These are phyloP conservation scores for Globisporangium takayamanum DNA, from an alignment of 352 stramenopile genomes.

Conservation along the genomic window DNA sequence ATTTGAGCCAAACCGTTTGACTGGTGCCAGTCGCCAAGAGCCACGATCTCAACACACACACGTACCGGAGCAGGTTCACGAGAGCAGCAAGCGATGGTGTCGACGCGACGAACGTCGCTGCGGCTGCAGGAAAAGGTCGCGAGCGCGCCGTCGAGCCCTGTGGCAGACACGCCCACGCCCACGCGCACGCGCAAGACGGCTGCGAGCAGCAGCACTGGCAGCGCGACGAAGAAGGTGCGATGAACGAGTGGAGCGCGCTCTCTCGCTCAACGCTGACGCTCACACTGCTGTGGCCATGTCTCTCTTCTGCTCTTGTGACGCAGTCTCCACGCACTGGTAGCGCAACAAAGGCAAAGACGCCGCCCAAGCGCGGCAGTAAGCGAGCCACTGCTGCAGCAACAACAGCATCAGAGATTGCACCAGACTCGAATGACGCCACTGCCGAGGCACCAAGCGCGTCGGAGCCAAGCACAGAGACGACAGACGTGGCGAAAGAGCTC, in stretches of 20 bases:
- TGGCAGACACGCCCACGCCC: conserved; percentile 4
- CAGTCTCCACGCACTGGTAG: conserved; percentile 11
- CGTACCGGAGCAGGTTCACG: background rate
- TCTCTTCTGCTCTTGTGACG: background rate
- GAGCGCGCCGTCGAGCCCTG: conserved; percentile 7
- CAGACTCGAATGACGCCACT: background rate
- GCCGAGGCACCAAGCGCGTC: background rate
- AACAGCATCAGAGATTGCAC: background rate
- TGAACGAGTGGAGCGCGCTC: background rate
- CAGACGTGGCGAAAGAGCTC: conserved; percentile 5
- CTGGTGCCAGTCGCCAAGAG: background rate
- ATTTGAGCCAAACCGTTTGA: conserved; percentile 1
- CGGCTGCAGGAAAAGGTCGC: conserved; percentile 48
- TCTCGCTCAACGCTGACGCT: too few species aligned
- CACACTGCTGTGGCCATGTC: background rate
- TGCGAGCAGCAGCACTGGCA: background rate
- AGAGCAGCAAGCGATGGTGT: conserved; percentile 34
- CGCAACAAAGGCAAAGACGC: conserved; percentile 9
- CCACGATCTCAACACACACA: background rate
- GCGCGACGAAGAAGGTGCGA: conserved; percentile 14
- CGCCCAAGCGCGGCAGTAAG: conserved; percentile 3
- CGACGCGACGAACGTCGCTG: conserved; percentile 49
- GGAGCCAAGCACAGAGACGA: background rate
- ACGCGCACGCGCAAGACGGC: conserved; percentile 12
- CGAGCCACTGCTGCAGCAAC: conserved; percentile 3